Base-by-base conservation (phyloP, 2,329 filamentous ascomycete species). In the Lasiodiplodia sp. region DNA sequence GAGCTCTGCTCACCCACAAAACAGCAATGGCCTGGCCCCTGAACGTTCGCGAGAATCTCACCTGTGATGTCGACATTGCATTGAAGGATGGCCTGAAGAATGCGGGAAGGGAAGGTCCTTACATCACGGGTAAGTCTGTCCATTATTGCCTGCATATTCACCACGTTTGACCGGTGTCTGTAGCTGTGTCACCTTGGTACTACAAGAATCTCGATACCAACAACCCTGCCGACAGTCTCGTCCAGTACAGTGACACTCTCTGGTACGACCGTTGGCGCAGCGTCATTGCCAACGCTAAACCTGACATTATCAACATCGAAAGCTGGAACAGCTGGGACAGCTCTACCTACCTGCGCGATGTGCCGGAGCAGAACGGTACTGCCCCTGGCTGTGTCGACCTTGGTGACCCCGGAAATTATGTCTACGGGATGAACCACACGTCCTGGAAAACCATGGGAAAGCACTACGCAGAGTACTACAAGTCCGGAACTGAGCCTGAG, bases 291-390 rank as follows among this genome's bases (percentile, higher is more conserved):
- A 71, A 69, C 16, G 65, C 78, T 55, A 72, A 77, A 71, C 79
- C 79, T 40, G 79, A 80, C 71, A 79, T 80, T 68, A 77, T 80
- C 69, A 77, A 80, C 71, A 72, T 80, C 56, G 72, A 80, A 16
- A 78, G 77, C 23, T 80, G 79, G 79, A 80, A 80, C 72, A 78
- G 80, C 72, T 80, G 75, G 70, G 74, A 75, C 73, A 77, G 79
- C 68, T 80, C 79, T 6, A 77, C 79, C 73, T 80, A 80, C 74
- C 73, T 80, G 21, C 78, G 77, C 69, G 76, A 80, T 71, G 72
- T 80, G 4, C 78, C 77, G 8, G 72, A 72, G 21, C 73, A 74
- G 21, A 75, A 71, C 51, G 75, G 78, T 69, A 73, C 76, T 31
- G 60, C 66, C 3, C 58, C 69, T 11, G 69, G 66, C 11, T 69